A percentile compares a stretch with the other conserved stretches of the same genome.
phyloP scores from a whole-genome alignment of 2,329 filamentous ascomycete genomes.

The Allantophomopsis cytisporea region DNA sequence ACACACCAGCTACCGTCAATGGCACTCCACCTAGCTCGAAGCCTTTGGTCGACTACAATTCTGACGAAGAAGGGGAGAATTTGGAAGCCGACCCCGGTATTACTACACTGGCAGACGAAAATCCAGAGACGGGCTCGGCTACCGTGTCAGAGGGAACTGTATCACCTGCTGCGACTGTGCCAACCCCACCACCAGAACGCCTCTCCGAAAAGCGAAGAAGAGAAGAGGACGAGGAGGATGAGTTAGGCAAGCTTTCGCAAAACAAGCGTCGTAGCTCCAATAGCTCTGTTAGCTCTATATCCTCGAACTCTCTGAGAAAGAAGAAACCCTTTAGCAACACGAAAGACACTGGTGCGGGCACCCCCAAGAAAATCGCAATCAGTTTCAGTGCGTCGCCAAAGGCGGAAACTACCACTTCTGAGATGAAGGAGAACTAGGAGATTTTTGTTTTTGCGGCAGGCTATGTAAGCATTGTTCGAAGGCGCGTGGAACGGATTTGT shows the following conservation, averaged over 20 bases:
- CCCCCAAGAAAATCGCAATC: constrained; percentile 42
- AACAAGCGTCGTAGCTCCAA: constrained; percentile 38
- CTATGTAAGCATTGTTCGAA: no score
- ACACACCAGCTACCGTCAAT: constrained; percentile 33
- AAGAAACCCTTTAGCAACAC: constrained; percentile 30
- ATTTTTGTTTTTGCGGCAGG: no score
- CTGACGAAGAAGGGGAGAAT: constrained; percentile 75
- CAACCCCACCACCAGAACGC: constrained; percentile 52
- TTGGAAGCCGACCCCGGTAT: constrained; percentile 31
- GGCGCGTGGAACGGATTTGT: no score
- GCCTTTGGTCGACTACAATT: constrained; percentile 81
- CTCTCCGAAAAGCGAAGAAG: constrained; percentile 80
- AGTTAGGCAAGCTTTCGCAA: constrained; percentile 68
- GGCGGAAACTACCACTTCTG: constrained; percentile 5
- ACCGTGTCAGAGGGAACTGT: constrained; percentile 8
- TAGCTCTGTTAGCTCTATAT: constrained; percentile 14
- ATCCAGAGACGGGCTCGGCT: constrained; percentile 6
- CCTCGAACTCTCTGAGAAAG: constrained; percentile 19
- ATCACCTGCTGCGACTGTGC: constrained; percentile 12
- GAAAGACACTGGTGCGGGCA: constrained; percentile 24
- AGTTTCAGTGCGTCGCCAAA: constrained; percentile 32
- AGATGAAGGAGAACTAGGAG: no score
- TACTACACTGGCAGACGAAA: constrained; percentile 4
- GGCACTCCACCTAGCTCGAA: constrained; percentile 50
- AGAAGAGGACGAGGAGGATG: constrained; percentile 89